Conservation (phyloP, 306 rosid species). For the Cucurbita ficifolia region DNA sequence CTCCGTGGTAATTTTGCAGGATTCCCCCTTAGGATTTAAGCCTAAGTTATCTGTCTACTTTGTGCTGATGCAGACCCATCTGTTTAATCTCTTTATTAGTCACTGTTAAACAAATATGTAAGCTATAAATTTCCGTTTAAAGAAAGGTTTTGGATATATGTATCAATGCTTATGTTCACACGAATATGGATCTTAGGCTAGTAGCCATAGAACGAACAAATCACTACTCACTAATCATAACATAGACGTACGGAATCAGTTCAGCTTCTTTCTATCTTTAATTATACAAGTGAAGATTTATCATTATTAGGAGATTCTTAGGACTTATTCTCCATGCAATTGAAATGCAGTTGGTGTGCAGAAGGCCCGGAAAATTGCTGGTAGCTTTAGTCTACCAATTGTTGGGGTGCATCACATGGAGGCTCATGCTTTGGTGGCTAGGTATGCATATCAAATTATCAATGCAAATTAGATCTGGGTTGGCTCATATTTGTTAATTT, state of each 20-base stretch:
- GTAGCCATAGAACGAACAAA: neutral
- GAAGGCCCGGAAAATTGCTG: slow-evolving; percentile 65
- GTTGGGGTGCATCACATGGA: slow-evolving; percentile 97
- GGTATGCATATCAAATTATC: slow-evolving; percentile 24
- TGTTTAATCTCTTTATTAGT: neutral
- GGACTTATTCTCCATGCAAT: slow-evolving; percentile 4
- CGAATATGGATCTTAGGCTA: neutral
- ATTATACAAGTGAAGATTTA: neutral
- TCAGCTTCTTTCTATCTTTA: slow-evolving; percentile 2
- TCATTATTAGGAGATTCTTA: slow-evolving; percentile 3
- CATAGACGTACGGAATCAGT: neutral
- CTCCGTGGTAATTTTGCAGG: slow-evolving; percentile 58
- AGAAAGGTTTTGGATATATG: neutral
- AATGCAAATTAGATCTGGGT: neutral
- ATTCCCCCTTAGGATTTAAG: neutral
- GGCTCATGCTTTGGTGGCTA: slow-evolving; percentile 96
- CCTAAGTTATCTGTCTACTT: neutral
- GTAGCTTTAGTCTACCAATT: slow-evolving; percentile 51
- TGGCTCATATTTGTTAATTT: neutral
- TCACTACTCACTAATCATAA: neutral
- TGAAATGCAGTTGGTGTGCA: slow-evolving; percentile 73
- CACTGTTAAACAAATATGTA: neutral
- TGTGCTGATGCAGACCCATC: neutral
- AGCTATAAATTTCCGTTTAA: neutral
- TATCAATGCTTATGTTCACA: neutral